Percentiles rank a stretch among this genome's conserved stretches.
Conservation (phyloP, 805 yeast species). For the Metschnikowia picachoensis region DNA sequence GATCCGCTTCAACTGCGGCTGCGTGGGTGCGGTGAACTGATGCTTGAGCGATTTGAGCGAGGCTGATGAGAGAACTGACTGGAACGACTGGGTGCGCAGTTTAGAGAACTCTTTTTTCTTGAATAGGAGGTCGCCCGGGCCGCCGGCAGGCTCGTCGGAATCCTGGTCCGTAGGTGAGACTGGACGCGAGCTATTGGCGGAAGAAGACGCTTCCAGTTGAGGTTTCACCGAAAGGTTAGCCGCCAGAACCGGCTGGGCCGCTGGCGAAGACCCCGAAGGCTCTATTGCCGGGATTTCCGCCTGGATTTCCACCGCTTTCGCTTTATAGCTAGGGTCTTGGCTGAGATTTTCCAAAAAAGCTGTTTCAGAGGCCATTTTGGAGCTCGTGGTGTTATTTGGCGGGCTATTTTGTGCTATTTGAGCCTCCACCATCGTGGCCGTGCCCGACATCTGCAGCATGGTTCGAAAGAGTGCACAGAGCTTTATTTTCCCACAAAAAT, state of each 20-base stretch:
- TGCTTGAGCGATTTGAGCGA: conserved; percentile 38
- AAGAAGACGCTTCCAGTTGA: not conserved
- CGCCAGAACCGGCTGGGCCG: not conserved
- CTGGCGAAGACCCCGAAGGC: not conserved
- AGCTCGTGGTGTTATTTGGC: not conserved
- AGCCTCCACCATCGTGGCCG: conserved; percentile 5
- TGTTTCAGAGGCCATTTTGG: not conserved
- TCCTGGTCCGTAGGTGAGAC: conserved; percentile 7
- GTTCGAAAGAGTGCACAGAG: not conserved
- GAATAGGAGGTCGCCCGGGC: conserved; percentile 25
- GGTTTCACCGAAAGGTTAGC: not conserved
- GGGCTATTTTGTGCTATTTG: not conserved
- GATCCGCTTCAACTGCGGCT: conserved; percentile 14
- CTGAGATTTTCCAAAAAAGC: not conserved
- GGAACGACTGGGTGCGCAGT: conserved; percentile 41
- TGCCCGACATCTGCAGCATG: conserved; percentile 1
- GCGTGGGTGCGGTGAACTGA: conserved; percentile 17
- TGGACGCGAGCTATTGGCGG: conserved; percentile 1
- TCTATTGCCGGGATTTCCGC: no score
- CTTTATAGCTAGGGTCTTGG: no score
- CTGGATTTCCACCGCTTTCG: no score
- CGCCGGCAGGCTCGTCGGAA: conserved; percentile 7
- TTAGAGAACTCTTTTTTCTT: conserved; percentile 36
- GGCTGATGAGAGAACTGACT: conserved; percentile 42
- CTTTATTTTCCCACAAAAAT: no score